Base-by-base conservation (phyloP, 371 early-diverging fungal species). In the Mucor plumbeus region DNA sequence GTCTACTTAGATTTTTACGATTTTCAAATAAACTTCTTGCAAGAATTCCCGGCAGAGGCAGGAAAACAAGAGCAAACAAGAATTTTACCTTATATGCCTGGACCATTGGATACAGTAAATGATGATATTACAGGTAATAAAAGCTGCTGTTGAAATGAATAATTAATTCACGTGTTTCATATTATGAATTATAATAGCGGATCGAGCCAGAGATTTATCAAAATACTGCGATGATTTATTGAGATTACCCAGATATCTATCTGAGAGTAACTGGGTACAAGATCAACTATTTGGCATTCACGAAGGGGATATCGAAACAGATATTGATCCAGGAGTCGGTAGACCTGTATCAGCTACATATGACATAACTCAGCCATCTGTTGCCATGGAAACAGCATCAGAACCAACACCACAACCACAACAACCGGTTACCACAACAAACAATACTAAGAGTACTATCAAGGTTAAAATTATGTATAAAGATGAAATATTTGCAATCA, bases 21-120 rank as follows among this genome's bases (percentile, higher is more conserved):
- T 54, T 88, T 94, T 58, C 95, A 95, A 59, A 87, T 92, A 53
- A 81, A 85, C n/a, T 80, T 95, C 17, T 76, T 95, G 50, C 84
- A 83, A 41, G 85, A 85, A 61, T 95, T 89, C 72, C 93, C 92
- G 1, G 74, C 78, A 7, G 93, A 94, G 68, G 86, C 89, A 36
- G 95, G 95, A 5, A 87, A 91, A 48, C 72, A 71, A 15, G 87
- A 85, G 21, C 78, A 81, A 44, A 79, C 84, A 53, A 80, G 92
- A 31, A 86, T 88, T 56, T 71, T 94, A 50, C 95, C 94, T 6
- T 93, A 89, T 73, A 87, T 94, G 85, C 92, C 92, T 15, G 90
- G 88, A 2, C 91, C 91, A 15, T 64, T 89, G 7, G 76, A 84
- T 8, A 62, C 70, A 13, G 88, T 91, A 31, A 74, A 80, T 61